Conservation (phyloP, 2,329 filamentous ascomycete species). For the Aspergillus glaucus region DNA sequence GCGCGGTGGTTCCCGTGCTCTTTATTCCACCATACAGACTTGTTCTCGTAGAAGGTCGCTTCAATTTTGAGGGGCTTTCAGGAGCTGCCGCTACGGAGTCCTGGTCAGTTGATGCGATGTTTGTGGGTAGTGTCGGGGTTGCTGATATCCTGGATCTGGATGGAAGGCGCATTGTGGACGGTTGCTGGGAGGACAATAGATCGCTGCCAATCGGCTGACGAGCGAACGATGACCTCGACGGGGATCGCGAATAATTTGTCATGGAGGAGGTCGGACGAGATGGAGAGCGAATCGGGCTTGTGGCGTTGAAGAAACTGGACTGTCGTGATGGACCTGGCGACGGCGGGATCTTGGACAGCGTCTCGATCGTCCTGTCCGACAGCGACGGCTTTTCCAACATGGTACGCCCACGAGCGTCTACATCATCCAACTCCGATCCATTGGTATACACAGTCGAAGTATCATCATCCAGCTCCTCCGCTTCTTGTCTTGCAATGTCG, state of each 20-base stretch:
- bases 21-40: constrained; percentile 40
- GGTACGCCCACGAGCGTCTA: constrained; percentile 19
- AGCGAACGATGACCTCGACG: constrained; percentile 39
- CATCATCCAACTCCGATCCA: constrained; percentile 10
- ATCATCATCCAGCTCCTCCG: constrained; percentile 7
- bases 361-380: constrained; percentile 80
- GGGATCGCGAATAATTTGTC: constrained; percentile 39
- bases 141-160: constrained; percentile 26
- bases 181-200: constrained; percentile 32
- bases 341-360: constrained; percentile 67
- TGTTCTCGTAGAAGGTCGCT: constrained; percentile 15
- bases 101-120: constrained; percentile 11
- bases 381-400: constrained; percentile 38
- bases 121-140: constrained; percentile 15
- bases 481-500: constrained; percentile 11
- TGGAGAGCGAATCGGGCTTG: constrained; percentile 56
- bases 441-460: constrained; percentile 11
- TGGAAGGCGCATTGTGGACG: constrained; percentile 27
- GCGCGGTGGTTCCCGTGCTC: constrained; percentile 29
- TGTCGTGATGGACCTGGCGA: constrained; percentile 64
- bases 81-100: constrained; percentile 3
- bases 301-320: constrained; percentile 66
- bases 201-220: constrained; percentile 50
- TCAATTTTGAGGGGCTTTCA: constrained; percentile 22
- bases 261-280: constrained; percentile 58